Evolutionary conservation across 805 yeast genomes (phyloP), one percentile per base, ranked within the genome.

Genomic region (Candida silvicultrix): DNA sequence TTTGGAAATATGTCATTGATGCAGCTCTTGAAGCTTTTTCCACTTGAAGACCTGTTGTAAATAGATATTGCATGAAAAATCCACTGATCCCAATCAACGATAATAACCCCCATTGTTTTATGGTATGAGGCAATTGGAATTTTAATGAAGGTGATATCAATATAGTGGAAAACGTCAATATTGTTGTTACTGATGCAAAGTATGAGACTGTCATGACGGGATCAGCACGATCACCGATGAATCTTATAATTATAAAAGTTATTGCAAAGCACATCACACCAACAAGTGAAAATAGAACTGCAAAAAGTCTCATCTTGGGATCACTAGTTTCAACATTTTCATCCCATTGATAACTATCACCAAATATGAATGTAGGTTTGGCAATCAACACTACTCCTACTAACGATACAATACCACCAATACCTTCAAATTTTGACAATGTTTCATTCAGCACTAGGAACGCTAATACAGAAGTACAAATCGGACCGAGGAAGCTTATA

Each of bases 1-100:
- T 72, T 55, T 81, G 85, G 1, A 87, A 71, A 60, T 89, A 89
- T 7, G 75, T 66, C 77, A 86, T 80, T 48, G 83, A 69, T 10
- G 88, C 71, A 0, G 87, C 85, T 47, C 82, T 74, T 2, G 86
- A 79, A 0, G 95, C 92, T 45, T 69, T 71, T 49, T 84, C 95
- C 43, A 83, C 68, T 62, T 87, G 95, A 45, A 88, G 71, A 1
- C 95, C 96, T 3, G 85, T 75, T 0, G 96, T 85, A 42, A 84
- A 65, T 34, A 81, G 66, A 53, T 78, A 80, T 62, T 89, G 96
- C 79, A 82, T 83, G 48, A 81, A 62, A 61, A 88, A 89, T 0
- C 96, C 96, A 38, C 83, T 72, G 2, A 81, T 46, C 2, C 95
- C 95, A 48, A 85, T 74, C 29, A 71, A 58, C 0, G 65, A 40